A percentile compares a stretch with the other conserved stretches of the same genome.
Evolutionary conservation across 768 basidiomycete species (phyloP).

Genomic region (Podaxis sp.): DNA sequence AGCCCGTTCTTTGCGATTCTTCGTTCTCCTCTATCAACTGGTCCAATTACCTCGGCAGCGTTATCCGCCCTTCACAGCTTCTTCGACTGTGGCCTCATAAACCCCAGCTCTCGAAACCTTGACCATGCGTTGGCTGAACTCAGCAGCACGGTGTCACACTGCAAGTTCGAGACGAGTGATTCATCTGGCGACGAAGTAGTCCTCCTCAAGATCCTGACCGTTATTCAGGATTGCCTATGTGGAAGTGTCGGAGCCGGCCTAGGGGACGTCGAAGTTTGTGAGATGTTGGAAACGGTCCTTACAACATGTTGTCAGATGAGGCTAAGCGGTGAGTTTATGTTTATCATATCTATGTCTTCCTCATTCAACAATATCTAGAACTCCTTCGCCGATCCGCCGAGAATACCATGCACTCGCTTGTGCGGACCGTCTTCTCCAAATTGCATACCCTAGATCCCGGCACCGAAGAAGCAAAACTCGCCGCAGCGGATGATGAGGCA

Average conservation of each 20-base stretch:
- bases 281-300: conserved; percentile 96
- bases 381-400: conserved; percentile 86
- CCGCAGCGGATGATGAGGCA: conserved; percentile 47
- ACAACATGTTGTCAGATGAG: conserved; percentile 98
- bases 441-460: conserved; percentile 66
- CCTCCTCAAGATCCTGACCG: conserved; percentile 84
- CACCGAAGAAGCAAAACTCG: conserved; percentile 67
- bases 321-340: conserved; percentile 71
- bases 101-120: conserved; percentile 52
- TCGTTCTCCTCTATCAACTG: conserved; percentile 91
- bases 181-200: conserved; percentile 98
- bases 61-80: conserved; percentile 86
- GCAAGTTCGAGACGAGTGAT: conserved; percentile 97
- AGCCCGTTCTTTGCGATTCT: conserved; percentile 92
- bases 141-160: conserved; percentile 88
- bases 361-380: conserved; percentile 48
- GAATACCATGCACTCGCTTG: conserved; percentile 84
- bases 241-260: conserved; percentile 66
- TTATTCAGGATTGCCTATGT: conserved; percentile 84
- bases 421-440: conserved; percentile 77
- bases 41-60: conserved; percentile 95
- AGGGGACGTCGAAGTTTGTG: conserved; percentile 94
- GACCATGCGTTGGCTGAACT: conserved; percentile 75
- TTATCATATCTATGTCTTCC: not conserved
- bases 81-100: conserved; percentile 77